phyloP scores from a whole-genome alignment of 2,329 filamentous ascomycete species.

The Aspergillus luchuensis region DNA sequence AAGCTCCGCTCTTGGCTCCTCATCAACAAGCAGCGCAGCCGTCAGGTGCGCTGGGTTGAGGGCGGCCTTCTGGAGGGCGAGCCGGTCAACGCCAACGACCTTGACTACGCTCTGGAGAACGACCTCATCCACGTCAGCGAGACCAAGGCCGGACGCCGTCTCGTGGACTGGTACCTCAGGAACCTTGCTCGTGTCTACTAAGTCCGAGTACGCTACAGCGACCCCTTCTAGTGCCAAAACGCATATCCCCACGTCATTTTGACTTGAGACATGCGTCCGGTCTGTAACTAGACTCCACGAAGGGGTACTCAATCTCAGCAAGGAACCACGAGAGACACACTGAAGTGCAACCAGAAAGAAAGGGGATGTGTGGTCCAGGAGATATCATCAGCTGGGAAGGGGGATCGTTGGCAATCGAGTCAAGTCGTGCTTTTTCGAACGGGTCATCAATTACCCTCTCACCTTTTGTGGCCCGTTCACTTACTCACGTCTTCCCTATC shows the following conservation, averaged over 20 bases:
- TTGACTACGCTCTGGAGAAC: constrained; percentile 96
- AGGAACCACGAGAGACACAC: not conserved
- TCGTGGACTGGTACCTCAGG: constrained; percentile 98
- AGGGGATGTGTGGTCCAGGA: not conserved
- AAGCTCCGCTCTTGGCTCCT: constrained; percentile 90
- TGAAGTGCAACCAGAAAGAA: not conserved
- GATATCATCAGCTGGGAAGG: not conserved
- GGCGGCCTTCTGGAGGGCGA: constrained; percentile 90
- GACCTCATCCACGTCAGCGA: constrained; percentile 98
- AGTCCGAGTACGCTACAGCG: constrained; percentile 8
- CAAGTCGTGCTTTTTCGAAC: constrained; percentile 1
- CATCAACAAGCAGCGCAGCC: constrained; percentile 97
- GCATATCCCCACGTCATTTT: not conserved
- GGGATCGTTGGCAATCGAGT: not conserved
- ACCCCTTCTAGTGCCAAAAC: constrained; percentile 15
- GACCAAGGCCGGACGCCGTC: constrained; percentile 93
- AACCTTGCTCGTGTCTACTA: constrained; percentile 96
- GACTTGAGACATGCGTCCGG: constrained; percentile 14
- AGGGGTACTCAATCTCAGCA: not conserved
- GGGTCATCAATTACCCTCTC: not conserved
- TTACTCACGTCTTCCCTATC: not conserved
- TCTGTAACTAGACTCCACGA: constrained; percentile 6
- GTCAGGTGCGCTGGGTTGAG: constrained; percentile 92
- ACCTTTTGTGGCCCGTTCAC: not conserved
- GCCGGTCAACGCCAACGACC: constrained; percentile 86